Conservation (phyloP, 768 basidiomycete species). For the Amyloporia xantha region DNA sequence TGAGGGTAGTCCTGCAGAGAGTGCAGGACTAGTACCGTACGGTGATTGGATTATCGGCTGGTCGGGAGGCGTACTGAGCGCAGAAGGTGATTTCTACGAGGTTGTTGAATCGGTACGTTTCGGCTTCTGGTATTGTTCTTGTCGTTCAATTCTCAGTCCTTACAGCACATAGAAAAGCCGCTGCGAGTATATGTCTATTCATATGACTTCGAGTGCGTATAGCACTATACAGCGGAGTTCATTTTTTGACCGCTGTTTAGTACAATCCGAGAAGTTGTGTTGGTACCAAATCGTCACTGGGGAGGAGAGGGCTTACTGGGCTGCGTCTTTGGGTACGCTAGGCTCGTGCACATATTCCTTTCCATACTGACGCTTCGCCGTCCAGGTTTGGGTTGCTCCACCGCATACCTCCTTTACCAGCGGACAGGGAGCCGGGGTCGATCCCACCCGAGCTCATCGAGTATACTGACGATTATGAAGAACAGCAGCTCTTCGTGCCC, state of each 20-base stretch:
- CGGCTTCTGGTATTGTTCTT: background rate
- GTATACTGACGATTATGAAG: slow-evolving; percentile 44
- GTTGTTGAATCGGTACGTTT: slow-evolving; percentile 82
- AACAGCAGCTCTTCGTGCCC: slow-evolving; percentile 66
- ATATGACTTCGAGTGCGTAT: slow-evolving; percentile 86
- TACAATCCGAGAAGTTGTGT: slow-evolving; percentile 85
- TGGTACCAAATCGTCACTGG: slow-evolving; percentile 96
- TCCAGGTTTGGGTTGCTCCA: slow-evolving; percentile 84
- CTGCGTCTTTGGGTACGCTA: slow-evolving; percentile 86
- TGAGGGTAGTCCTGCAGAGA: slow-evolving; percentile 95
- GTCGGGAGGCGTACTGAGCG: slow-evolving; percentile 86
- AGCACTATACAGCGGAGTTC: background rate
- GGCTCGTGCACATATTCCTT: background rate
- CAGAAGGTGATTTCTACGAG: slow-evolving; percentile 95
- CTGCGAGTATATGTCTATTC: slow-evolving; percentile 94
- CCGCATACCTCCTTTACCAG: slow-evolving; percentile 78
- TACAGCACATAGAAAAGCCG: slow-evolving; percentile 88
- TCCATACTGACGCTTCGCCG: background rate
- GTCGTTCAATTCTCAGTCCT: background rate
- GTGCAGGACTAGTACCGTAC: slow-evolving; percentile 92
- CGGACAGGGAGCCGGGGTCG: slow-evolving; percentile 49
- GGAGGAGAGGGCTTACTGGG: slow-evolving; percentile 94
- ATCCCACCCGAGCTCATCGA: slow-evolving; percentile 47
- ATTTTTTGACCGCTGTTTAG: slow-evolving; percentile 31
- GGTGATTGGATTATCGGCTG: slow-evolving; percentile 80